Evolutionary conservation across 495 filamentous ascomycete species (phyloP), one percentile per base, ranked within the genome.

Genomic region (Pyrenula aspistea): DNA sequence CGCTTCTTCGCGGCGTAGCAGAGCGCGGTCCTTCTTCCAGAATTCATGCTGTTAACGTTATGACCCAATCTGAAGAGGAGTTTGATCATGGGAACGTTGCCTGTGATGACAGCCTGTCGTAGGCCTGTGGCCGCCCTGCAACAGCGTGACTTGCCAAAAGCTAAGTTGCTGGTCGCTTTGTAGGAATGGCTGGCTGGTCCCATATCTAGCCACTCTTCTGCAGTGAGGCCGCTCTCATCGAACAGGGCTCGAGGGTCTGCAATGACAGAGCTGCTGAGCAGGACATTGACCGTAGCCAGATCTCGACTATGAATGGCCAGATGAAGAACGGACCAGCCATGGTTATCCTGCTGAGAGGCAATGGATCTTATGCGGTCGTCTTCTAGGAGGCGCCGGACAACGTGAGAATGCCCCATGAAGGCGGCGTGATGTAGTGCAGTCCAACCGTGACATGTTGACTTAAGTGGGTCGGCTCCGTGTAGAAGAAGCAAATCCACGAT

Each of bases 301-400:
- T 68, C 57, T 57, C 61, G 59, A 57, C 63, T 63, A 47, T 65
- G 61, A 15, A 65, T 25, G 54, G 66, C 66, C 53, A 68, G 56
- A 64, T 68, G 66, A 57, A 68, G 66, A 59, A 59, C 63, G 49
- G 66, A 67, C 66, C 66, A 68, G 57, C 66, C 65, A 58, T 68
- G 66, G 47, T 65, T 68, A 47, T 68, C 66, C 61, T n/a, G n/a
- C n/a, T 65, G 65, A 56, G 60, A 63, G 53, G 63, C 59, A 57
- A 25, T 67, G 53, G 64, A 62, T n/a, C n/a, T n/a, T n/a, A n/a
- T n/a, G n/a, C n/a, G n/a, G n/a, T n/a, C n/a, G n/a, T n/a, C n/a
- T n/a, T n/a, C n/a, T n/a, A n/a, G n/a, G n/a, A n/a, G n/a, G n/a
- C n/a, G n/a, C n/a, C n/a, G n/a, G n/a, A n/a, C n/a, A n/a, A n/a